phyloP scores from a whole-genome alignment of 192 early-diverging fungal species.

The Endogone sp. region DNA sequence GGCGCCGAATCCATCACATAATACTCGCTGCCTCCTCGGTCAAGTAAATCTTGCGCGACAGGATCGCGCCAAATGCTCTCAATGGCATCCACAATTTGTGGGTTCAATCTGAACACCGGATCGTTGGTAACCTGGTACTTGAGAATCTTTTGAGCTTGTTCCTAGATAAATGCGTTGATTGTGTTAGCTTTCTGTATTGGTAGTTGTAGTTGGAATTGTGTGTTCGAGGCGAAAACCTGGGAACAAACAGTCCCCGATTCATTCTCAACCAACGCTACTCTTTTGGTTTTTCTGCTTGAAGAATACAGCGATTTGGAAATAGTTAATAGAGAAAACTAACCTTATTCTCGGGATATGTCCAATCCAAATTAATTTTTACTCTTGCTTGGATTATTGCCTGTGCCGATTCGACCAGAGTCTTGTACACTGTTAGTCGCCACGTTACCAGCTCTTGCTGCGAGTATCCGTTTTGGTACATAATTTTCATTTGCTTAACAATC shows the following conservation, averaged over 20 bases:
- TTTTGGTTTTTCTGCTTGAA: too few species aligned
- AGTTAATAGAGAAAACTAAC: slow-evolving; percentile 8
- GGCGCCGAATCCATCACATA: slow-evolving; percentile 84
- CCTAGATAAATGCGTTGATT: slow-evolving; percentile 4
- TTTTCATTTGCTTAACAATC: slow-evolving; percentile 98
- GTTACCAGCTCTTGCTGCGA: slow-evolving; percentile 73
- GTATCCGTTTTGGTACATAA: slow-evolving; percentile 93
- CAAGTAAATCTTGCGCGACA: slow-evolving; percentile 48
- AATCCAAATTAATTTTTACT: slow-evolving; percentile 54
- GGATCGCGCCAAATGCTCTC: slow-evolving; percentile 62
- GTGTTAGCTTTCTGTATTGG: neutral
- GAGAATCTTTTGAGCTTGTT: slow-evolving; percentile 30
- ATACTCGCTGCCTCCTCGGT: slow-evolving; percentile 59
- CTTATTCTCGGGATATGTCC: slow-evolving; percentile 44
- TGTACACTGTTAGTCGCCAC: slow-evolving; percentile 77
- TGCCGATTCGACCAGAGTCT: slow-evolving; percentile 82
- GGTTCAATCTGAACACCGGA: slow-evolving; percentile 44
- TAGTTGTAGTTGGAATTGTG: neutral
- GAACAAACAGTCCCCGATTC: too few species aligned
- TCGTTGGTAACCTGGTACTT: slow-evolving; percentile 54
- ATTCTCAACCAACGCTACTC: slow-evolving; percentile 16
- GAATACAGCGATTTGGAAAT: too few species aligned
- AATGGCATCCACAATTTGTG: slow-evolving; percentile 66
- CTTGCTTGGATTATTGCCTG: slow-evolving; percentile 74
- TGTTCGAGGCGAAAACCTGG: too few species aligned